These are phyloP conservation scores for Eragrostis nindensis DNA, from an alignment of 176 grass and related monocot species.

Conservation along the genomic window DNA sequence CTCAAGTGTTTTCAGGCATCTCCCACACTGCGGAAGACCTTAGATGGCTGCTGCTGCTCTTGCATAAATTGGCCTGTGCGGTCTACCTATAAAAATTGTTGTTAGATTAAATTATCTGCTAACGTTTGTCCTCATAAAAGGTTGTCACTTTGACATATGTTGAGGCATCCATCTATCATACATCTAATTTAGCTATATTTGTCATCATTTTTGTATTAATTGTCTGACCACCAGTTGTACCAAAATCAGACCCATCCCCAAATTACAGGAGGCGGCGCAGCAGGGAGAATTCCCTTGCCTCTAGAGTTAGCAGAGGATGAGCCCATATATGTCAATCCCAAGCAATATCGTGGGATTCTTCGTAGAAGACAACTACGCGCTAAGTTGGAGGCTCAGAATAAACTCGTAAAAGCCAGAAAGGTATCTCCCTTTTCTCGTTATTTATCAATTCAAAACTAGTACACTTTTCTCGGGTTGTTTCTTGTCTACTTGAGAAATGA, in stretches of 20 bases:
- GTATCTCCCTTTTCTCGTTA: constrained; percentile 21
- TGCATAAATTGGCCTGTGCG: background rate
- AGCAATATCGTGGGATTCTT: constrained; percentile 86
- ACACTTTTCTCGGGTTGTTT: constrained; percentile 19
- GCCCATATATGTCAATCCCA: constrained; percentile 85
- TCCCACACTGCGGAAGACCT: background rate
- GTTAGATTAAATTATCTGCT: background rate
- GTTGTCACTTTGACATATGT: background rate
- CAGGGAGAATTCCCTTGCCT: constrained; percentile 70
- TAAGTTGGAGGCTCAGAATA: constrained; percentile 88
- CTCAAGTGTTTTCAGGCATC: no score
- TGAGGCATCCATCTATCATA: background rate
- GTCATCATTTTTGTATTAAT: background rate
- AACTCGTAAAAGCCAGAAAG: constrained; percentile 65
- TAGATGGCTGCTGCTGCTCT: constrained; percentile 6
- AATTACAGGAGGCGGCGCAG: constrained; percentile 27
- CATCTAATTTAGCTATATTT: constrained; percentile 13
- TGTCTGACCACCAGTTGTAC: constrained; percentile 26
- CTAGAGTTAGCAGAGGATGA: constrained; percentile 67
- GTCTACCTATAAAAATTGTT: background rate
- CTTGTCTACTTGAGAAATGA: background rate
- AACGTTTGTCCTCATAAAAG: background rate
- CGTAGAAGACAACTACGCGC: constrained; percentile 83
- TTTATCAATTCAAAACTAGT: background rate
- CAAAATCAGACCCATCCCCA: constrained; percentile 52